phyloP scores from a whole-genome alignment of 2,329 filamentous ascomycete genomes.

The Calonectria pauciramosa region DNA sequence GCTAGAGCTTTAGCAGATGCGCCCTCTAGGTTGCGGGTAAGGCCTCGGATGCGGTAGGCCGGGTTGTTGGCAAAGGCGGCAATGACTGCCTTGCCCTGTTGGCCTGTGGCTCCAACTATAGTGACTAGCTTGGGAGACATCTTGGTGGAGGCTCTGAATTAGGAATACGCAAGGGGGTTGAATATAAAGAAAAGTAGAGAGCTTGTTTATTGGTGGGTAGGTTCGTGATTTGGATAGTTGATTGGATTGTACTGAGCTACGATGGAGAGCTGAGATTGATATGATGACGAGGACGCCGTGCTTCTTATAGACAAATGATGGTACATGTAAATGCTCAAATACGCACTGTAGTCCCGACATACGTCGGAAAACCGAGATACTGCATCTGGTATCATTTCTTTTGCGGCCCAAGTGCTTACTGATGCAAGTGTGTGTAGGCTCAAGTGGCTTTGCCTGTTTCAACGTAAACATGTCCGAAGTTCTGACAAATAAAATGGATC shows the following conservation, averaged over 20 bases:
- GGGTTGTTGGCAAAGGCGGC: conserved; percentile 4
- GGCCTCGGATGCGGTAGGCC: not conserved
- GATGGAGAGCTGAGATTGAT: not conserved
- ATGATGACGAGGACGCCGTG: not conserved
- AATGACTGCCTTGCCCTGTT: conserved; percentile 10
- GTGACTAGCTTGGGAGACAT: conserved; percentile 1
- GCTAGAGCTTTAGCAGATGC: not conserved
- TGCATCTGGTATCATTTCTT: not conserved
- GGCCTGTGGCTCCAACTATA: conserved; percentile 1
- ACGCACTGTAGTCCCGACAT: not conserved
- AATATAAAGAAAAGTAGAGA: not conserved
- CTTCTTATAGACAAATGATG: not conserved
- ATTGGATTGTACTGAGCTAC: not conserved
- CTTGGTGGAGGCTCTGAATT: no score
- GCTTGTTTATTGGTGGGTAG: not conserved
- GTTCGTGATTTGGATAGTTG: not conserved
- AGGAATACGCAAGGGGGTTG: not conserved
- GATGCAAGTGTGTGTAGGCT: not conserved
- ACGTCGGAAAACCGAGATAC: not conserved
- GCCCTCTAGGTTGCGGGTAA: conserved; percentile 11
- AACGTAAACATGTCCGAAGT: not conserved
- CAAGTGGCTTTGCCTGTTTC: not conserved
- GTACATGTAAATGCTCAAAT: not conserved
- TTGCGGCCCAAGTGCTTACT: not conserved
- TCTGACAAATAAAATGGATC: not conserved